Conservation (phyloP, 1,139 yeast species). For the Kodamaea sp. region DNA sequence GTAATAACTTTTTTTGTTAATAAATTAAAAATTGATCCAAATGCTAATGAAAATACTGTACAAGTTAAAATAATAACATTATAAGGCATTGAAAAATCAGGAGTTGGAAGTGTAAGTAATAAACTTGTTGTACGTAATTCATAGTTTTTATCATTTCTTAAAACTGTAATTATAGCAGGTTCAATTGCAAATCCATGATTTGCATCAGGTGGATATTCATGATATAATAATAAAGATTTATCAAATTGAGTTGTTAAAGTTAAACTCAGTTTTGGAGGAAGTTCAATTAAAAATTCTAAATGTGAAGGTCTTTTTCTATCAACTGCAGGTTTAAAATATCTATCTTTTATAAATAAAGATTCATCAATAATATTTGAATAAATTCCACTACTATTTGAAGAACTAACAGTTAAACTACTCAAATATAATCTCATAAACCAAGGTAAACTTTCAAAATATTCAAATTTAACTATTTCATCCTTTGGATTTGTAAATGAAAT, state of each 20-base stretch:
- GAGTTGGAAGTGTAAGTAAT: constrained; percentile 85
- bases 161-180: constrained; percentile 73
- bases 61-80: constrained; percentile 93
- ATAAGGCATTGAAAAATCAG: constrained; percentile 98
- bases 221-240: constrained; percentile 75
- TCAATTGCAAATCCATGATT: constrained; percentile 96
- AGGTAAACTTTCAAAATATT: constrained; percentile 81
- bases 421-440: constrained; percentile 89
- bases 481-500: constrained; percentile 70
- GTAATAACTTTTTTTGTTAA: constrained; percentile 73
- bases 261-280: constrained; percentile 65
- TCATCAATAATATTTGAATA: constrained; percentile 19
- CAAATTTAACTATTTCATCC: constrained; percentile 42
- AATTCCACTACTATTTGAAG: constrained; percentile 16
- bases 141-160: constrained; percentile 37
- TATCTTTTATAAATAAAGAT: constrained; percentile 42
- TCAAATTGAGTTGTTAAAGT: constrained; percentile 78
- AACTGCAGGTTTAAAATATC: constrained; percentile 69
- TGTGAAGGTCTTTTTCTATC: constrained; percentile 84
- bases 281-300: constrained; percentile 58
- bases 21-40: constrained; percentile 82
- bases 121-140: constrained; percentile 80
- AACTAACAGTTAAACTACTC: constrained; percentile 50
- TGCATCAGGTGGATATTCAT: constrained; percentile 98
- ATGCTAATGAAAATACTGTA: constrained; percentile 87